Base-by-base conservation (phyloP, 75 land plant species). In the Isoetes taiwanensis region DNA sequence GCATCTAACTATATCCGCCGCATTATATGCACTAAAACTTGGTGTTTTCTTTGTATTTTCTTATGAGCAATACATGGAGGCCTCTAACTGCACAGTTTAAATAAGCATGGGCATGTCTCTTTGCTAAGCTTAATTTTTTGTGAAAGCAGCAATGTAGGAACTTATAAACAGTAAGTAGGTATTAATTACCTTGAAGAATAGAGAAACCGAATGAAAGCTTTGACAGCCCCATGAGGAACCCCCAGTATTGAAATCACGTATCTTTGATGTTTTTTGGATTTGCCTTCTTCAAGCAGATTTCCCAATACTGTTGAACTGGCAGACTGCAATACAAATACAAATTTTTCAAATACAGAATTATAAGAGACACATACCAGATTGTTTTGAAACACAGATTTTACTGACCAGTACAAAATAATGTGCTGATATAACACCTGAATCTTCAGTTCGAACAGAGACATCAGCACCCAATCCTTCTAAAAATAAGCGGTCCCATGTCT, bases 331-430 rank as follows among this genome's bases (percentile, higher is more conserved):
- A 64, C 20, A 40, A 1, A 32, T n/a, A 26, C 48, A n/a, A n/a
- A n/a, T n/a, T n/a, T n/a, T n/a, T n/a, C n/a, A n/a, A n/a, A n/a
- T n/a, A n/a, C n/a, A n/a, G n/a, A n/a, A n/a, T n/a, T n/a, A n/a
- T n/a, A n/a, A n/a, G n/a, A n/a, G n/a, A n/a, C n/a, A n/a, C n/a
- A n/a, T n/a, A n/a, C n/a, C n/a, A n/a, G n/a, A n/a, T n/a, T n/a
- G n/a, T n/a, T n/a, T n/a, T n/a, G n/a, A n/a, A n/a, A n/a, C n/a
- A n/a, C n/a, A 3, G 6, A 6, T 46, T 4, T 3, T 30, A 52
- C 77, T 73, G 53, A 86, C 94, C 74, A 83, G 73, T 43, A 91
- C 69, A 42, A 58, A 56, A 8, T 71, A 72, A 63, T 91, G 94
- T 58, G 83, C 94, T 4, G 34, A 69, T 56, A 83, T 70, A 27